Percentiles rank a stretch among this genome's conserved stretches.
Conservation (phyloP, 1,284 basidiomycete species). For the Ustilago hordei region DNA sequence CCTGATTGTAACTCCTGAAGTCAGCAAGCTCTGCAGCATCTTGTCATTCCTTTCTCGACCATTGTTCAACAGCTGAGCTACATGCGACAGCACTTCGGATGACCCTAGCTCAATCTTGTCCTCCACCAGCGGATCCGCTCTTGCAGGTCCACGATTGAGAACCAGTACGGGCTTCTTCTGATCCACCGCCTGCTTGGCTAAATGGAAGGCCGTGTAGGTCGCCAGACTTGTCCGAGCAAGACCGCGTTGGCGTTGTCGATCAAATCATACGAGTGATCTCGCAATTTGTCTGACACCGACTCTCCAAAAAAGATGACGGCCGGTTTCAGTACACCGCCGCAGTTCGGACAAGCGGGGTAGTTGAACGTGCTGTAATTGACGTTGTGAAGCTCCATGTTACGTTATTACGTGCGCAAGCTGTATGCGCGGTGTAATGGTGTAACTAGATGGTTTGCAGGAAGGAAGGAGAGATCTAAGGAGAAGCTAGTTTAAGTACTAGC, state of each 20-base stretch:
- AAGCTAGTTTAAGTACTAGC: no score
- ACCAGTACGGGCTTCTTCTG: conserved; percentile 55
- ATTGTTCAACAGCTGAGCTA: conserved; percentile 35
- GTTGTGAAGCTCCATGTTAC: conserved; percentile 62
- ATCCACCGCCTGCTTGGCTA: conserved; percentile 63
- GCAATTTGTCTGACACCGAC: conserved; percentile 56
- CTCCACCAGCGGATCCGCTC: conserved; percentile 57
- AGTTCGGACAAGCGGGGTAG: conserved; percentile 65
- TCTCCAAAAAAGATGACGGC: conserved; percentile 69
- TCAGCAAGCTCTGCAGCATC: conserved; percentile 46
- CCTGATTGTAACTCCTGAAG: conserved; percentile 38
- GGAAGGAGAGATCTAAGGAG: no score
- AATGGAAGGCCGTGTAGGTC: conserved; percentile 67
- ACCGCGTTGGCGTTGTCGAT: conserved; percentile 53
- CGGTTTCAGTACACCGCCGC: conserved; percentile 68
- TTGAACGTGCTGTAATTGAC: conserved; percentile 66
- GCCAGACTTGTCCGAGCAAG: conserved; percentile 64
- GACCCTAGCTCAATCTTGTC: conserved; percentile 64
- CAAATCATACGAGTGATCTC: conserved; percentile 46
- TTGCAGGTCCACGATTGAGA: conserved; percentile 66
- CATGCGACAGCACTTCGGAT: conserved; percentile 55
- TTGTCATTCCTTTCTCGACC: conserved; percentile 43
- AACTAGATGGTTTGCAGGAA: no score
- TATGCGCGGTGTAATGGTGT: no score
- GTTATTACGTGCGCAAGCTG: no score